Base-by-base conservation (phyloP, 257 asterid genomes). In the Catharanthus roseus region DNA sequence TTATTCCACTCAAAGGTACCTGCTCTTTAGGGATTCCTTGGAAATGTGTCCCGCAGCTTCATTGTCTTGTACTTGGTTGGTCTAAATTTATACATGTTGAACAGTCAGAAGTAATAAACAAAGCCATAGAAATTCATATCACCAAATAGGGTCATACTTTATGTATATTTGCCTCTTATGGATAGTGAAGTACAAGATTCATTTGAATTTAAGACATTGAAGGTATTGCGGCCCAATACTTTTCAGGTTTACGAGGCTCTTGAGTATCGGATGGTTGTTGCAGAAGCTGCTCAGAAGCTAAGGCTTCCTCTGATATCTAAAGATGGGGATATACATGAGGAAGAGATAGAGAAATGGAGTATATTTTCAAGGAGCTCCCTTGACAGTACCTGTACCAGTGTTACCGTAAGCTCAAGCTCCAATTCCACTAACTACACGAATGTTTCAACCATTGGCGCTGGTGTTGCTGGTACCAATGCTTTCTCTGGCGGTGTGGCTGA, bases 241-340 rank as follows among this genome's bases (percentile, higher is more conserved):
- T 38, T 18, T 51, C 79, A 81, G 85, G 82, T 77, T 60, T 77
- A 77, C 62, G 82, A 81, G 74, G 72, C 82, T 65, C 79, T 81
- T 57, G 85, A 81, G 73, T 82, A 81, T 66, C 74, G 79, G 66
- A 67, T 81, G 82, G 76, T 74, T 23, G 78, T 81, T 13, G 82
- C 85, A 18, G 99, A 93, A 85, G 96, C 99, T 79, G 93, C 96
- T 83, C 99, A 91, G 79, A 89, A 85, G 70, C 83, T 93, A 83
- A 84, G 99, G 90, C 97, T 93, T 82, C 97, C 97, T 21, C 91
- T 93, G 39, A 88, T 93, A 77, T 89, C 97, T 72, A 87, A 88
- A 83, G 96, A 93, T 38, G 96, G 97, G 53, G 97, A 91, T 80
- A 80, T 93, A 80, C 93, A 89, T 11, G 96, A 89, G 86, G 99